Conservation (phyloP, 257 asterid species). For the Marsdenia floribunda region DNA sequence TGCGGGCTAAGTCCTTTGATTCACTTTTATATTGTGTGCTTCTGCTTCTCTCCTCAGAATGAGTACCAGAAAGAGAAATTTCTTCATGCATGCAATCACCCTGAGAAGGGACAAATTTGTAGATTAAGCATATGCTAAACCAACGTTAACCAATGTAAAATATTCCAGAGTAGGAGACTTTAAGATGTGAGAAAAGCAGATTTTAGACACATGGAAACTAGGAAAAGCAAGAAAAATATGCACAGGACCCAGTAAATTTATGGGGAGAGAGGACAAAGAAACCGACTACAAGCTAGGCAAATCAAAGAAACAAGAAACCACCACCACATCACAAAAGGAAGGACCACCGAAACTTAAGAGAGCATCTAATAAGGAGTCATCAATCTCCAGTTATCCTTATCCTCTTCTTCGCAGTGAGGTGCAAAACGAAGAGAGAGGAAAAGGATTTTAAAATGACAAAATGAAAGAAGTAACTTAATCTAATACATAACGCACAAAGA, state of each 20-base stretch:
- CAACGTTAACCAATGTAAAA: not conserved
- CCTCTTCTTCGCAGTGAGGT: not conserved
- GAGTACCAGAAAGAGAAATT: slow-evolving; percentile 30
- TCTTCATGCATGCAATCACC: slow-evolving; percentile 42
- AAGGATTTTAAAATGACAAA: not conserved
- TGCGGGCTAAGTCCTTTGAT: slow-evolving; percentile 32
- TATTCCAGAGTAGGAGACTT: not conserved
- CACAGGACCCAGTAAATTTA: no score
- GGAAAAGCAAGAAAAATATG: not conserved
- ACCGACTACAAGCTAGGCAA: not conserved
- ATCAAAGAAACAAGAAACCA: not conserved
- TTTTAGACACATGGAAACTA: not conserved
- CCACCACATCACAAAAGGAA: not conserved
- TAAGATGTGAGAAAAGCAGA: not conserved
- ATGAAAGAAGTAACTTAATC: not conserved
- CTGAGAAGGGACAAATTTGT: slow-evolving; percentile 34
- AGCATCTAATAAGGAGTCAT: not conserved
- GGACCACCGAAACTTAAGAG: not conserved
- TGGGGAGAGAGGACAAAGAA: not conserved
- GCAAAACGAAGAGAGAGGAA: not conserved
- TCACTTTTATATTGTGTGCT: slow-evolving; percentile 30
- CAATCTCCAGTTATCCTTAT: not conserved
- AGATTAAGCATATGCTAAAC: not conserved
- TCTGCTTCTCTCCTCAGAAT: slow-evolving; percentile 41
- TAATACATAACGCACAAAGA: not conserved